Base-by-base conservation (phyloP, 1,139 yeast species). In the Pichia sorboxylosa region DNA sequence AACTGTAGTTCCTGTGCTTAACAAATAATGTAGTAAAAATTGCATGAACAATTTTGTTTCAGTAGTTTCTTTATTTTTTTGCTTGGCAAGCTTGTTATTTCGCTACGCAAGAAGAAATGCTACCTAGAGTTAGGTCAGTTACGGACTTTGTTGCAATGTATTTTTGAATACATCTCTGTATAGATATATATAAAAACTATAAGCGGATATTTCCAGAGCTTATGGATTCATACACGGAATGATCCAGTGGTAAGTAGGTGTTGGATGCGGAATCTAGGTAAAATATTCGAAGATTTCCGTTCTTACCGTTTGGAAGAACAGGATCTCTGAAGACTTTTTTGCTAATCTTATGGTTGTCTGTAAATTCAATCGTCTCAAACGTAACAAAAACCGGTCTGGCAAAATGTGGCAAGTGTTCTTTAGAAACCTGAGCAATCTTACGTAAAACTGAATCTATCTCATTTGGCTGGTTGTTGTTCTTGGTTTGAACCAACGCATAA, bases 371-470 rank as follows among this genome's bases (percentile, higher is more conserved):
- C 18, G 61, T 54, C 28, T 73, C 74, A 48, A 84, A 66, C 52
- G 84, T 81, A 35, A 85, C 58, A 51, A 90, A 85, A 31, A 79
- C 67, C 1, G 98, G 98, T 27, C 84, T 64, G 1, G 97, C 94
- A 57, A 82, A 90, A 45, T 67, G 73, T n/a, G 97, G 96, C 38
- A 90, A 64, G 21, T 70, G 59, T 23, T 53, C 44, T 17, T 52
- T 49, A 15, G 73, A 59, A 42, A 65, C 66, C 4, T 46, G 38
- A 26, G 67, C 59, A 26, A 71, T 46, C 13, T 43, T 44, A n/a
- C 56, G 44, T 21, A 69, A 47, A 13, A 58, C 24, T n/a, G 23
- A 21, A 9, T 50, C 47, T 14, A 49, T 50, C 2, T 6, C 4
- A 36, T 62, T 57, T 17, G 61, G 64, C 7, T 51, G 44, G 25